Evolutionary conservation across 306 rosid genomes (phyloP).

Genomic region (Trifolium repens): DNA sequence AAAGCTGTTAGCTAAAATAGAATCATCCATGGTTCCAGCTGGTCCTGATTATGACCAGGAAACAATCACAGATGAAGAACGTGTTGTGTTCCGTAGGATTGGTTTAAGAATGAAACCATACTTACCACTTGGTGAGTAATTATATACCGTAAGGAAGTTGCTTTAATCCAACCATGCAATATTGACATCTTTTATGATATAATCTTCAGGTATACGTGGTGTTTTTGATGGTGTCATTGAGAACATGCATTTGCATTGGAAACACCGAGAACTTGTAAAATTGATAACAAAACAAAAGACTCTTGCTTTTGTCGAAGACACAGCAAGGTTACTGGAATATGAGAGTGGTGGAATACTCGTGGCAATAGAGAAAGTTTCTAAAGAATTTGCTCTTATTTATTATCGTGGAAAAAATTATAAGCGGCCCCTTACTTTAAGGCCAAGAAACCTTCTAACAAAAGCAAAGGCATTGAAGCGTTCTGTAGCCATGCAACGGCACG

Average conservation of each 20-base stretch:
- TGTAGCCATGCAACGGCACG: conserved; percentile 96
- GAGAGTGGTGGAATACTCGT: conserved; percentile 98
- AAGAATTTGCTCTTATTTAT: conserved; percentile 82
- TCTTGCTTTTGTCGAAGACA: conserved; percentile 94
- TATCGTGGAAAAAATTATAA: conserved; percentile 97
- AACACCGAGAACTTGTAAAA: conserved; percentile 95
- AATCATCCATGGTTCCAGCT: conserved; percentile 85
- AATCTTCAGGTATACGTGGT: conserved; percentile 87
- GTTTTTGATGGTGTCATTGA: conserved; percentile 96
- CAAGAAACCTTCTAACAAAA: conserved; percentile 91
- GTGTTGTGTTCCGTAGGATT: conserved; percentile 87
- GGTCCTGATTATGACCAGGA: conserved; percentile 99
- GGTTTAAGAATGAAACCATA: conserved; percentile 96
- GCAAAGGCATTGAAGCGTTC: conserved; percentile 96
- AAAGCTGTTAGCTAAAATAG: conserved; percentile 78
- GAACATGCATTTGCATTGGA: conserved; percentile 99
- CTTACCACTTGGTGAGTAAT: conserved; percentile 87
- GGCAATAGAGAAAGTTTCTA: conserved; percentile 87
- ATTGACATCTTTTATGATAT: conserved; percentile 40
- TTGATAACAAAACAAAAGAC: conserved; percentile 87
- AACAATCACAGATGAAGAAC: conserved; percentile 96
- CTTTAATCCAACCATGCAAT: conserved; percentile 24
- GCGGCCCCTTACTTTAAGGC: conserved; percentile 88
- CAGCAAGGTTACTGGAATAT: conserved; percentile 89
- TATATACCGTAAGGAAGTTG: conserved; percentile 30